A percentile compares a stretch with the other conserved stretches of the same genome.
Evolutionary conservation across 2,329 filamentous ascomycete species (phyloP).

Genomic region (Fusarium pseudocircinatum): DNA sequence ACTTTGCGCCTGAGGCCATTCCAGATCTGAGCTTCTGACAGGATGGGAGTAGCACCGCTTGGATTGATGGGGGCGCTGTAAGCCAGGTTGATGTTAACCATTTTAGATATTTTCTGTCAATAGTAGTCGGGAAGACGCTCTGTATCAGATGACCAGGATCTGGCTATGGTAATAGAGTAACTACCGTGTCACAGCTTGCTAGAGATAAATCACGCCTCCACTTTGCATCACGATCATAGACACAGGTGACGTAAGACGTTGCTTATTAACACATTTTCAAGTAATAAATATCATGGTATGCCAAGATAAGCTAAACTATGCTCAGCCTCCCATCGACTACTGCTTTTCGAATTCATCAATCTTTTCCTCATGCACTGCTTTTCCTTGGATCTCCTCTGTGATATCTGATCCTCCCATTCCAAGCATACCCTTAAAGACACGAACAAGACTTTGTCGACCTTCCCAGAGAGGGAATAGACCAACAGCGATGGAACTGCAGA

Average conservation of each 20-base stretch:
- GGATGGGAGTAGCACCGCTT: slow-evolving; percentile 37
- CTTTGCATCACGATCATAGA: not conserved
- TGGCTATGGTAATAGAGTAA: slow-evolving; percentile 8
- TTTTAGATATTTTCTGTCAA: not conserved
- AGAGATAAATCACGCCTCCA: not conserved
- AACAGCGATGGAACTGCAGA: slow-evolving; percentile 75
- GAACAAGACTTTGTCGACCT: slow-evolving; percentile 59
- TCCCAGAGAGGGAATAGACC: slow-evolving; percentile 86
- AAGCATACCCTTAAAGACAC: slow-evolving; percentile 31
- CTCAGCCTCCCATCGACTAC: not conserved
- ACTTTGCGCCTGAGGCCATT: slow-evolving; percentile 50
- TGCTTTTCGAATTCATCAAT: slow-evolving; percentile 22
- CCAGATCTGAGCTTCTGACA: slow-evolving; percentile 49
- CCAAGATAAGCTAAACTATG: not conserved
- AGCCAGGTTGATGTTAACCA: slow-evolving; percentile 46
- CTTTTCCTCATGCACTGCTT: slow-evolving; percentile 12
- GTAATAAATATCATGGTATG: not conserved
- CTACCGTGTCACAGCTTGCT: not conserved
- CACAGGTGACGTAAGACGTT: not conserved
- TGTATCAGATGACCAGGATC: not conserved
- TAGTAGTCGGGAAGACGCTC: not conserved
- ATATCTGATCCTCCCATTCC: slow-evolving; percentile 13
- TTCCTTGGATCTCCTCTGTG: slow-evolving; percentile 10
- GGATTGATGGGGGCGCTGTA: slow-evolving; percentile 52
- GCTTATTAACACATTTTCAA: not conserved